Evolutionary conservation across 2,329 filamentous ascomycete genomes (phyloP), one percentile per base, ranked within the genome.

Genomic region (Acrocalymma vagum): DNA sequence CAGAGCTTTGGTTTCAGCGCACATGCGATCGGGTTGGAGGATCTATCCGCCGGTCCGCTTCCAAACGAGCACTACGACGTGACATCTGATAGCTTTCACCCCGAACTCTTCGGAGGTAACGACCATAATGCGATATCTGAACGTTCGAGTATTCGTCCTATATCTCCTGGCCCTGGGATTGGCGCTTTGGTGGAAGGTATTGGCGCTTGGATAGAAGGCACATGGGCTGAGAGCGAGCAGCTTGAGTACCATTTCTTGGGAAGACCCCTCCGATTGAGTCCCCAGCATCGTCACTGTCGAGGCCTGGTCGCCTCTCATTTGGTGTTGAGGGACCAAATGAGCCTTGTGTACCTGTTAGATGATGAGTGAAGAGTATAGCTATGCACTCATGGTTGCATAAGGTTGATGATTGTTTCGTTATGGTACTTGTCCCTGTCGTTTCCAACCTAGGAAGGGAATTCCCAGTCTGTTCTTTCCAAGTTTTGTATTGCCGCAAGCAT

Each of bases 201-300:
- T 32, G 30, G 15, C 25, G 9, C 6, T 6, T n/a, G 30, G 23
- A n/a, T n/a, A n/a, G n/a, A n/a, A n/a, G n/a, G n/a, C n/a, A n/a
- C n/a, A 8, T 17, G 31, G 16, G 35, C 6, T 17, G 22, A 21
- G 9, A 18, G 45, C 17, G 42, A 49, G 4, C 29, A 25, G 11
- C 32, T 30, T 6, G 45, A 41, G 9, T 62, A 67, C 38, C 42
- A 58, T 29, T 65, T 67, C 22, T 29, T 51, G 4, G 50, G 29
- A 10, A 55, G 26, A 7, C 65, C 63, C 3, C 51, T 69, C 21
- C 53, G 62, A 7, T 42, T 69, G 10, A 67, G 57, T 15, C 51
- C 59, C n/a, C 56, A 67, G 43, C 50, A 47, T 16, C 55, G 58
- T 20, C 55, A 61, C 28, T 64, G 60, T 35, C 58, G 62, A 23